Conservation (phyloP, 1,284 basidiomycete species). For the Fomitopsis pinicola region DNA sequence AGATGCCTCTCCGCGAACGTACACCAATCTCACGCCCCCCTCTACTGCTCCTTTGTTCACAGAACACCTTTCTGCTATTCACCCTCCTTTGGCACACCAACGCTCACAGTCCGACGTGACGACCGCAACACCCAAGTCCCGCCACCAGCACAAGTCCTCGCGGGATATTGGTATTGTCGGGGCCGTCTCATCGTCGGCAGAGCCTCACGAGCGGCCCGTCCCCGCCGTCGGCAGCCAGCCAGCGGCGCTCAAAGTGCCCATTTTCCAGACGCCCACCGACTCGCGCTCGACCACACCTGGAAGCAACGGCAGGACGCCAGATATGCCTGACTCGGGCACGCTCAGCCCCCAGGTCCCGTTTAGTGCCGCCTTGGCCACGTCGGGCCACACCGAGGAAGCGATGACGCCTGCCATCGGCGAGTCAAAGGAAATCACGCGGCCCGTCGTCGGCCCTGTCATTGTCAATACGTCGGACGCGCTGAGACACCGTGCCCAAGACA, state of each 20-base stretch:
- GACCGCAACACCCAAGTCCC: slow-evolving; percentile 7
- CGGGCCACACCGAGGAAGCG: slow-evolving; percentile 16
- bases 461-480: slow-evolving; percentile 33
- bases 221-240: slow-evolving; percentile 13
- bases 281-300: slow-evolving; percentile 44
- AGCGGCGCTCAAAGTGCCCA: slow-evolving; percentile 31
- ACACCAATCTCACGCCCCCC: slow-evolving; percentile 49
- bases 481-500: not conserved
- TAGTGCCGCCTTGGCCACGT: slow-evolving; percentile 1
- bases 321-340: slow-evolving; percentile 25
- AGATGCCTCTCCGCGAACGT: slow-evolving; percentile 53
- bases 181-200: slow-evolving; percentile 23
- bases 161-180: slow-evolving; percentile 59
- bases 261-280: slow-evolving; percentile 48
- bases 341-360: slow-evolving; percentile 6
- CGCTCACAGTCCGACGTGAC: slow-evolving; percentile 45
- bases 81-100: slow-evolving; percentile 26
- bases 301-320: slow-evolving; percentile 24
- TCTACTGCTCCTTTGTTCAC: slow-evolving; percentile 36
- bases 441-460: slow-evolving; percentile 56
- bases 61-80: slow-evolving; percentile 12
- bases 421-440: slow-evolving; percentile 49
- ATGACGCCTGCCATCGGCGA: slow-evolving; percentile 56
- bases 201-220: slow-evolving; percentile 16
- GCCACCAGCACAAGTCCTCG: slow-evolving; percentile 35